phyloP scores from a whole-genome alignment of 78 protist species.

The slime mould (Dictyostelium discoideum) region DNA sequence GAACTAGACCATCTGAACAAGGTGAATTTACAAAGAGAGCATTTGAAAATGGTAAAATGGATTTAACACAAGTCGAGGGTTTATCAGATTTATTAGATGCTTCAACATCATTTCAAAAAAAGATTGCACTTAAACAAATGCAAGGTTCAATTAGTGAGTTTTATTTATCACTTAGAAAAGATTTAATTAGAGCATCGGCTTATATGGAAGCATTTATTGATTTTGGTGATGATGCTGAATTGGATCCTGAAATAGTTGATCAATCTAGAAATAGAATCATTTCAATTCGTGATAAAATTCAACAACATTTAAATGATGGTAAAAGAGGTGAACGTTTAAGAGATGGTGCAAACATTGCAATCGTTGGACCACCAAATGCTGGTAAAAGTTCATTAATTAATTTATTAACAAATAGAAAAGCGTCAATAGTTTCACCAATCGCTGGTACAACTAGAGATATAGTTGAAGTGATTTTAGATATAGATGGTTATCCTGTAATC shows the following conservation, averaged over 20 bases:
- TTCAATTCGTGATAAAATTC: conserved; percentile 20
- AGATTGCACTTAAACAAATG: conserved; percentile 86
- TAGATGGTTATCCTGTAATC: conserved; percentile 92
- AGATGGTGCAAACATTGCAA: conserved; percentile 82
- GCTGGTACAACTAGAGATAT: conserved; percentile 97
- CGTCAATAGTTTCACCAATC: conserved; percentile 92
- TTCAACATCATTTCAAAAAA: conserved; percentile 90
- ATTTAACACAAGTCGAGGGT: conserved; percentile 92
- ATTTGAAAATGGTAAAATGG: conserved; percentile 91
- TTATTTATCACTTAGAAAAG: not conserved
- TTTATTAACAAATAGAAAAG: conserved; percentile 85
- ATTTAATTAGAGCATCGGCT: conserved; percentile 79
- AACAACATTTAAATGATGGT: conserved; percentile 76
- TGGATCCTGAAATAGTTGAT: conserved; percentile 81
- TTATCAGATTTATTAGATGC: conserved; percentile 91
- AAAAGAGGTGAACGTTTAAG: conserved; percentile 86
- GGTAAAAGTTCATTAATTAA: conserved; percentile 93
- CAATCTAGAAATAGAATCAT: conserved; percentile 20
- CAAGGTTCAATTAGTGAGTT: conserved; percentile 59
- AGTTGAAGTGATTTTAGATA: conserved; percentile 85
- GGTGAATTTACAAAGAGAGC: conserved; percentile 96
- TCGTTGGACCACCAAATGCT: conserved; percentile 91
- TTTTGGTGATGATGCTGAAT: conserved; percentile 94
- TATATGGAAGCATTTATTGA: conserved; percentile 94
- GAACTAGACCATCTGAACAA: conserved; percentile 80